Conservation (phyloP, 2,329 filamentous ascomycete species). For the Penicillium verrucosum region DNA sequence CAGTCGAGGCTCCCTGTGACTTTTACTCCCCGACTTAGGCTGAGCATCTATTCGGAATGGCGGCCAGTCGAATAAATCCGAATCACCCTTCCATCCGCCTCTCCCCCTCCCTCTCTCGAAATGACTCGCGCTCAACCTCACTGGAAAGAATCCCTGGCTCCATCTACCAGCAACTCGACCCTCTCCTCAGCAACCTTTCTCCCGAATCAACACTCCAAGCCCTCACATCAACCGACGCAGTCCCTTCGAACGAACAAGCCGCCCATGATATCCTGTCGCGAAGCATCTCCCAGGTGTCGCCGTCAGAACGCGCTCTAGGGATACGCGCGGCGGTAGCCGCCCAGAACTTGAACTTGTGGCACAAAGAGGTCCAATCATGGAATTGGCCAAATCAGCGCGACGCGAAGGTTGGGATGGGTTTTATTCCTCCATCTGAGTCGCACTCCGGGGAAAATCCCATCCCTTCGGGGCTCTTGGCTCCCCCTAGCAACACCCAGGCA, state of each 20-base stretch:
- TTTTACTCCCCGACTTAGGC: slow-evolving; percentile 13
- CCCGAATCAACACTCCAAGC: slow-evolving; percentile 53
- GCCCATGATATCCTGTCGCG: slow-evolving; percentile 42
- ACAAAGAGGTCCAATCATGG: slow-evolving; percentile 58
- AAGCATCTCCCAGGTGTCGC: slow-evolving; percentile 55
- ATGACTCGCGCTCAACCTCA: slow-evolving; percentile 36
- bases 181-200: slow-evolving; percentile 52
- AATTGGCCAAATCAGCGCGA: slow-evolving; percentile 50
- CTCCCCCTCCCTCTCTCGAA: slow-evolving; percentile 26
- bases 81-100: slow-evolving; percentile 30
- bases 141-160: slow-evolving; percentile 37
- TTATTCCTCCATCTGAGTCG: slow-evolving; percentile 32
- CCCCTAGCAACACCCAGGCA: slow-evolving; percentile 14
- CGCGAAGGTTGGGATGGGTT: slow-evolving; percentile 41
- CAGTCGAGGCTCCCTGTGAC: slow-evolving; percentile 14
- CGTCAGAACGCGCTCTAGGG: slow-evolving; percentile 57
- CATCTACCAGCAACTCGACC: slow-evolving; percentile 42
- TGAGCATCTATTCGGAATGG: slow-evolving; percentile 28
- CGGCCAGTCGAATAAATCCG: slow-evolving; percentile 30
- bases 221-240: slow-evolving; percentile 44
- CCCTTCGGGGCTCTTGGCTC: background rate
- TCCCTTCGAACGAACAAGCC: slow-evolving; percentile 37
- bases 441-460: background rate
- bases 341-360: slow-evolving; percentile 58
- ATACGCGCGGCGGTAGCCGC: slow-evolving; percentile 58